A percentile compares a stretch with the other conserved stretches of the same genome.
Evolutionary conservation across 2,329 filamentous ascomycete species (phyloP).

Genomic region (Trichoderma sp.): DNA sequence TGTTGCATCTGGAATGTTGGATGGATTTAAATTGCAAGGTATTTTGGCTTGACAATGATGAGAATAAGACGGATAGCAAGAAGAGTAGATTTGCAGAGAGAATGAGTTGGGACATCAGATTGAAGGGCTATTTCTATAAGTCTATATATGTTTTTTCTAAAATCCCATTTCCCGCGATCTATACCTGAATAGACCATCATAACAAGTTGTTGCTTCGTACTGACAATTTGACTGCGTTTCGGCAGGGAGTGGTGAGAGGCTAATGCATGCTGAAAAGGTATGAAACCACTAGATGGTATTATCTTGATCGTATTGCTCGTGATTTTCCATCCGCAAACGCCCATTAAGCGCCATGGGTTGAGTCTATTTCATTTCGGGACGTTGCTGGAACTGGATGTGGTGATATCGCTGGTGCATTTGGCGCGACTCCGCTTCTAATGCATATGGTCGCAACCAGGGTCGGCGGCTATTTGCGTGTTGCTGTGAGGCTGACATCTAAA

Average conservation of each 20-base stretch:
- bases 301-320: not conserved
- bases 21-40: not conserved
- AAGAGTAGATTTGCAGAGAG: not conserved
- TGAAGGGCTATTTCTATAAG: not conserved
- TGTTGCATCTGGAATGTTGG: not conserved
- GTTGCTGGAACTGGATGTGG: not conserved
- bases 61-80: not conserved
- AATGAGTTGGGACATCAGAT: not conserved
- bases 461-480: not conserved
- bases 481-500: not conserved
- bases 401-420: not conserved
- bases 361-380: not conserved
- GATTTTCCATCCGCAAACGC: not conserved
- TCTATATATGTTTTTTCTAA: not conserved
- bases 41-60: not conserved
- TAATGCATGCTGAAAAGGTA: not conserved
- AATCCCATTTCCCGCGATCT: not conserved
- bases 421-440: not conserved
- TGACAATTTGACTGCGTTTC: not conserved
- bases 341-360: not conserved
- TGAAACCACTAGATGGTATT: not conserved
- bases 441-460: not conserved
- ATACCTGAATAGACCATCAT: not conserved
- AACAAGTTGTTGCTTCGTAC: not conserved
- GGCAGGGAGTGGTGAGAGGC: not conserved